Conservation (phyloP, 371 early-diverging fungal genomes). For the Cokeromyces recurvatus region DNA sequence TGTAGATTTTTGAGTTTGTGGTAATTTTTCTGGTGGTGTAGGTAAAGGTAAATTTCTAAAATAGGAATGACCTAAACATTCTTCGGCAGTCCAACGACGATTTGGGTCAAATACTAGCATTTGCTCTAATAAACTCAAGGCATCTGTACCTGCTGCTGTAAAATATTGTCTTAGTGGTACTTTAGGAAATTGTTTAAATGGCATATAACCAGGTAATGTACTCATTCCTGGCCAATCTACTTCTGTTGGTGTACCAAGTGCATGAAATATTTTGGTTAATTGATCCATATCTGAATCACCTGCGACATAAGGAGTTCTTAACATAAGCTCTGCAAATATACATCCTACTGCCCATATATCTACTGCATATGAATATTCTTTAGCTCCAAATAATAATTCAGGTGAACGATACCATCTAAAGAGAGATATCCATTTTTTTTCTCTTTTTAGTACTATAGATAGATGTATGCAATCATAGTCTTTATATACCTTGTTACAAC, state of each 20-base stretch:
- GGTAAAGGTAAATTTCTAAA: slow-evolving; percentile 87
- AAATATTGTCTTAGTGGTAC: slow-evolving; percentile 80
- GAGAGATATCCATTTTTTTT: background rate
- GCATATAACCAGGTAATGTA: slow-evolving; percentile 70
- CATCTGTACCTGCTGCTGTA: slow-evolving; percentile 90
- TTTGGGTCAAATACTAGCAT: slow-evolving; percentile 93
- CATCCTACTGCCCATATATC: slow-evolving; percentile 99
- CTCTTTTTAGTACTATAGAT: no score
- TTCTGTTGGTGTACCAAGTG: slow-evolving; percentile 97
- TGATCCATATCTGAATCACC: slow-evolving; percentile 95
- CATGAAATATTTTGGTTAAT: slow-evolving; percentile 90
- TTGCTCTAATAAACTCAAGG: slow-evolving; percentile 86
- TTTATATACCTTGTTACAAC: slow-evolving; percentile 91
- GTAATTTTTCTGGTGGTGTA: slow-evolving; percentile 80
- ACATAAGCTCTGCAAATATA: slow-evolving; percentile 98
- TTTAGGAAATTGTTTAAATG: slow-evolving; percentile 60
- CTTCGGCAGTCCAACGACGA: slow-evolving; percentile 81
- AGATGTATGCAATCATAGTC: no score
- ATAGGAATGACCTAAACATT: slow-evolving; percentile 89
- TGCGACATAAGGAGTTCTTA: slow-evolving; percentile 94
- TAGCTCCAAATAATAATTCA: slow-evolving; percentile 94
- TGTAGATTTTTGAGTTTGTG: no score
- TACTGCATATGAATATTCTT: slow-evolving; percentile 83
- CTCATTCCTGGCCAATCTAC: slow-evolving; percentile 92
- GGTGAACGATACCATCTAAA: slow-evolving; percentile 99